These are phyloP conservation scores for Thinopyrum elongatum DNA, from an alignment of 176 grass and related monocot species.

Conservation along the genomic window DNA sequence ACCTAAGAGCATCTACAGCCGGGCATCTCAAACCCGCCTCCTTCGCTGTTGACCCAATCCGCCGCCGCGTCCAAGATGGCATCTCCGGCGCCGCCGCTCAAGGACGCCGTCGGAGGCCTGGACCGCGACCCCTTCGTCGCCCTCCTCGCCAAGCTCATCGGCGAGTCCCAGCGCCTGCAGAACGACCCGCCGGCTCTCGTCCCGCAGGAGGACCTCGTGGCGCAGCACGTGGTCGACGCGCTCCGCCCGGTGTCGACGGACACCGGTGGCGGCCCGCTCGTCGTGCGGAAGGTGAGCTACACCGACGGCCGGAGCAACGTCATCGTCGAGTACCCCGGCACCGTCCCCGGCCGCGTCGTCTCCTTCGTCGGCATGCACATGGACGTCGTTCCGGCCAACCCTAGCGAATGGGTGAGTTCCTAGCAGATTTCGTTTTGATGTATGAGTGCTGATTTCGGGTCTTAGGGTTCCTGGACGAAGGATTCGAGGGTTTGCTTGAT, in stretches of 20 bases:
- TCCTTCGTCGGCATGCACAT: slow-evolving; percentile 98
- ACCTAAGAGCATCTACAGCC: too few species aligned
- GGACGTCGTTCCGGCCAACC: slow-evolving; percentile 88
- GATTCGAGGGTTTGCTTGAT: slow-evolving; percentile 11
- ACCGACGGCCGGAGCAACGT: slow-evolving; percentile 72
- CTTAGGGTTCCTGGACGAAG: neutral
- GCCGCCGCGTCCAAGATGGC: slow-evolving; percentile 45
- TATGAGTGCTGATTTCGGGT: neutral
- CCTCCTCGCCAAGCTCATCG: slow-evolving; percentile 80
- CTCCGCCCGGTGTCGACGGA: slow-evolving; percentile 57
- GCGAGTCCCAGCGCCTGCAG: slow-evolving; percentile 74
- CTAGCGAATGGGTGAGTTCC: slow-evolving; percentile 63
- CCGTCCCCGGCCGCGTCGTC: slow-evolving; percentile 51
- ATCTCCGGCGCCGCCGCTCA: slow-evolving; percentile 43
- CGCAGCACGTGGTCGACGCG: slow-evolving; percentile 74
- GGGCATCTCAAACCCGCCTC: too few species aligned
- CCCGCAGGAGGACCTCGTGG: slow-evolving; percentile 83
- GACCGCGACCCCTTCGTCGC: slow-evolving; percentile 62
- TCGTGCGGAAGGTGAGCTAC: slow-evolving; percentile 65
- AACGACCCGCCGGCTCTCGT: slow-evolving; percentile 75
- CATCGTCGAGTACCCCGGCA: slow-evolving; percentile 88
- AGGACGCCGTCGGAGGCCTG: slow-evolving; percentile 56
- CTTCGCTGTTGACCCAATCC: neutral
- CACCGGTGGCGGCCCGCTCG: slow-evolving; percentile 66
- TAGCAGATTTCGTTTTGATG: neutral